Evolutionary conservation across 192 early-diverging fungal species (phyloP), one percentile per base, ranked within the genome.

Genomic region (Phlyctochytrium arcticum): DNA sequence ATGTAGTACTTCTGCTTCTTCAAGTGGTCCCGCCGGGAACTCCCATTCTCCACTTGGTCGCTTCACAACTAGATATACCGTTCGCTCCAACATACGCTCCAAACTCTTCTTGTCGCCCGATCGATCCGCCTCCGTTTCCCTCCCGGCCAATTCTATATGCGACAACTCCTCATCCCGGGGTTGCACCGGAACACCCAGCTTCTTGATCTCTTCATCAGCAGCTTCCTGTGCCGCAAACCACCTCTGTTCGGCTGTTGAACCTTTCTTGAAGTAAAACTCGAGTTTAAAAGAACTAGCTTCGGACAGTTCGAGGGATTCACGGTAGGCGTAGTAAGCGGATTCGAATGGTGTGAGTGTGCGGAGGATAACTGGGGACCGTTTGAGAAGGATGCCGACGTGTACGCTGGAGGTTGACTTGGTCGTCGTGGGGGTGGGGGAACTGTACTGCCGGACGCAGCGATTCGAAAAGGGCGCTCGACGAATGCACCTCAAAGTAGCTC

Each of bases 1-100:
- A 63, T 87, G 80, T 59, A 94, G 73, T 48, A 85, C 75, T 79
- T 94, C 92, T 10, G 74, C 70, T 29, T 68, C 72, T 55, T 81
- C 74, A 3, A 92, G 76, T 3, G 67, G 68, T 23, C 87, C 85
- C 61, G 86, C 83, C 27, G 90, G 90, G 54, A 94, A 85, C 65
- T 76, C 72, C 92, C 92, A 94, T 46, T 67, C 55, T 37, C 84
- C 70, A 23, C 84, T 57, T 31, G 35, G 15, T 2, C 39, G 32
- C 39, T 88, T 89, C 19, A 93, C 88, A 54, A 93, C 77, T 46
- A 95, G 67, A 76, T 90, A 95, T 64, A 95, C 72, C 17, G 89
- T 90, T 67, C 86, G 56, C 51, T 88, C 77, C 60, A 92, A 80
- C 34, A 75, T 80, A 60, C 93, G 80, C 77, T 95, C 88, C 62